These are phyloP conservation scores for Lepidium didymum DNA, from an alignment of 345 rosid genomes.

Conservation along the genomic window DNA sequence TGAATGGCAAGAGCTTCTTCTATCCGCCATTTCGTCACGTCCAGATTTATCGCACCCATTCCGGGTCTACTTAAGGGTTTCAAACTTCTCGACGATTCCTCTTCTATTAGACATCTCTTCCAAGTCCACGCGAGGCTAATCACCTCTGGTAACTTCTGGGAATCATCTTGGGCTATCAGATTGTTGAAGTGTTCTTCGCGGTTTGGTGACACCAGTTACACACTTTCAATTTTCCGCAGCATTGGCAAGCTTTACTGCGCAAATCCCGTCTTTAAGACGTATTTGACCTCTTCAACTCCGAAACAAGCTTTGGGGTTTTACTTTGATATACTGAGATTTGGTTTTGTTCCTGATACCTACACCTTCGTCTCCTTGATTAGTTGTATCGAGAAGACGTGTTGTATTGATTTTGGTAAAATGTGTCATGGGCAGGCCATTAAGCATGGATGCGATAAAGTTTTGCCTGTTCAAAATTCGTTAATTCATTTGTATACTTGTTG, in stretches of 20 bases:
- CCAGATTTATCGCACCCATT: constrained; percentile 20
- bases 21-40: constrained; percentile 38
- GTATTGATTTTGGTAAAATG: constrained; percentile 39
- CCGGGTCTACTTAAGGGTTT: constrained; percentile 19
- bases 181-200: constrained; percentile 41
- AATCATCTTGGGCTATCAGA: constrained; percentile 40
- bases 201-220: constrained; percentile 37
- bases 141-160: constrained; percentile 43
- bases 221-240: constrained; percentile 35
- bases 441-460: constrained; percentile 37
- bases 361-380: constrained; percentile 49
- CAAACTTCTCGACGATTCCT: constrained; percentile 34
- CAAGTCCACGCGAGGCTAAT: constrained; percentile 59
- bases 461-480: constrained; percentile 55
- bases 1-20: constrained; percentile 67
- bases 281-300: constrained; percentile 36
- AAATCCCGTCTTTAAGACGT: constrained; percentile 44
- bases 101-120: constrained; percentile 24
- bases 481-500: constrained; percentile 41
- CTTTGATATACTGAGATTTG: constrained; percentile 37
- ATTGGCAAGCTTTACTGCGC: constrained; percentile 41
- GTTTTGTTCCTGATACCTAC: constrained; percentile 55
- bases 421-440: constrained; percentile 56
- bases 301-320: constrained; percentile 36
- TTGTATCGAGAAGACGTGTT: constrained; percentile 34